phyloP scores from a whole-genome alignment of 768 basidiomycete genomes.

The Tricholoma furcatifolium region DNA sequence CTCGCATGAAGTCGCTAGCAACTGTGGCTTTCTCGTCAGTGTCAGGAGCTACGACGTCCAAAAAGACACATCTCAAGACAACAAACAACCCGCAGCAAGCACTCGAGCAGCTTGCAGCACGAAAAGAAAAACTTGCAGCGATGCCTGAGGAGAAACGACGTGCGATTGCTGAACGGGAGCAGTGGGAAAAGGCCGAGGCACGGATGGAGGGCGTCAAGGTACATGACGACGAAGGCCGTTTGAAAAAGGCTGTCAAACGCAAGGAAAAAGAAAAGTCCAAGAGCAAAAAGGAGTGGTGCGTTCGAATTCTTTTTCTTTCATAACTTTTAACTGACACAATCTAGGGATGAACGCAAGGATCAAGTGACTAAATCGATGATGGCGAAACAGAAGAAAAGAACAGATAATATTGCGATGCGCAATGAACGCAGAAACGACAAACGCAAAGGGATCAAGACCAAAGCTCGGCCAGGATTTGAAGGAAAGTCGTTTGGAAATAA shows the following conservation, averaged over 20 bases:
- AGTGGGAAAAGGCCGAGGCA: slow-evolving; percentile 89
- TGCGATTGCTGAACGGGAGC: slow-evolving; percentile 74
- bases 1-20: slow-evolving; percentile 38
- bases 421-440: slow-evolving; percentile 77
- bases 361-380: slow-evolving; percentile 72
- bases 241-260: slow-evolving; percentile 93
- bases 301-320: slow-evolving; percentile 6
- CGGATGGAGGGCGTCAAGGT: slow-evolving; percentile 91
- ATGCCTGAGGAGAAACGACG: slow-evolving; percentile 85
- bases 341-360: slow-evolving; percentile 86
- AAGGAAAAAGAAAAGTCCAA: slow-evolving; percentile 89
- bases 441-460: slow-evolving; percentile 58
- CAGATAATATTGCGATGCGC: slow-evolving; percentile 87
- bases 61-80: slow-evolving; percentile 59
- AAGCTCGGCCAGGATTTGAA: slow-evolving; percentile 84
- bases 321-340: background rate
- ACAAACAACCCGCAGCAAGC: slow-evolving; percentile 85
- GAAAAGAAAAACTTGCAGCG: slow-evolving; percentile 73
- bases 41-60: slow-evolving; percentile 43
- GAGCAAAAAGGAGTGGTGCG: slow-evolving; percentile 82
- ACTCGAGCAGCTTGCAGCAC: slow-evolving; percentile 72
- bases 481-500: slow-evolving; percentile 80
- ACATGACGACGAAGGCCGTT: slow-evolving; percentile 73
- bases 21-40: slow-evolving; percentile 70
- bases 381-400: slow-evolving; percentile 85